A percentile compares a stretch with the other conserved stretches of the same genome.
Conservation (phyloP, 169 alveolate genomes). For the Amoebophrya sp. region DNA sequence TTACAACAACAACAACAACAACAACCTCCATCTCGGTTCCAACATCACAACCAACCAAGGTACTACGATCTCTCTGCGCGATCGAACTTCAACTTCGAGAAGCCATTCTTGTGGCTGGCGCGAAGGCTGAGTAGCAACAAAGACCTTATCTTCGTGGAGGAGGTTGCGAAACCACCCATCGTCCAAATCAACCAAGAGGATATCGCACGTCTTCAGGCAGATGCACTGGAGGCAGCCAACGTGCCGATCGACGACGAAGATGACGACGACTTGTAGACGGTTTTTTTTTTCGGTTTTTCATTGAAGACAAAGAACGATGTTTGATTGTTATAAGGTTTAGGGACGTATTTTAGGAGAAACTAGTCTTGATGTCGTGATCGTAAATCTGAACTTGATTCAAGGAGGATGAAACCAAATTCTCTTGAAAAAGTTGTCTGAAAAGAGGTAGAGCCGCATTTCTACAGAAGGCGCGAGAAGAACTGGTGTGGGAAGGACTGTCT, state of each 20-base stretch:
- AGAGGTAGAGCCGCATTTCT: not conserved
- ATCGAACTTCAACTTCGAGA: slow-evolving; percentile 95
- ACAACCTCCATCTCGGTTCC: too few species aligned
- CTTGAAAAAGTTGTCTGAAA: not conserved
- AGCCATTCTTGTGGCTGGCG: slow-evolving; percentile 96
- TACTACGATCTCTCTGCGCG: slow-evolving; percentile 96
- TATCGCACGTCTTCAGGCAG: slow-evolving; percentile 70
- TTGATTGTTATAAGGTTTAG: not conserved
- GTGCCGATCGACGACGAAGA: not conserved
- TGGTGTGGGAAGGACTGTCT: too few species aligned
- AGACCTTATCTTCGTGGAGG: slow-evolving; percentile 62
- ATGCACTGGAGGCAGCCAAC: slow-evolving; percentile 6
- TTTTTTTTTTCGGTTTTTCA: not conserved
- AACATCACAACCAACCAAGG: too few species aligned
- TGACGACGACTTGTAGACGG: not conserved
- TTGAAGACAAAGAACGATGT: not conserved
- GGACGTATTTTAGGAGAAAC: not conserved
- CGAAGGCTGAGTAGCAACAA: slow-evolving; percentile 83
- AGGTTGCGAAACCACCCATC: slow-evolving; percentile 81
- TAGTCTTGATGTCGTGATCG: not conserved
- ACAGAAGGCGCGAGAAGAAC: not conserved
- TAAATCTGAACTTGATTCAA: not conserved
- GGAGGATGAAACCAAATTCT: not conserved
- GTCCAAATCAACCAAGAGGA: slow-evolving; percentile 65
- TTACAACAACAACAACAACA: too few species aligned